Conservation (phyloP, 306 rosid genomes). For the Prunus mongolica region DNA sequence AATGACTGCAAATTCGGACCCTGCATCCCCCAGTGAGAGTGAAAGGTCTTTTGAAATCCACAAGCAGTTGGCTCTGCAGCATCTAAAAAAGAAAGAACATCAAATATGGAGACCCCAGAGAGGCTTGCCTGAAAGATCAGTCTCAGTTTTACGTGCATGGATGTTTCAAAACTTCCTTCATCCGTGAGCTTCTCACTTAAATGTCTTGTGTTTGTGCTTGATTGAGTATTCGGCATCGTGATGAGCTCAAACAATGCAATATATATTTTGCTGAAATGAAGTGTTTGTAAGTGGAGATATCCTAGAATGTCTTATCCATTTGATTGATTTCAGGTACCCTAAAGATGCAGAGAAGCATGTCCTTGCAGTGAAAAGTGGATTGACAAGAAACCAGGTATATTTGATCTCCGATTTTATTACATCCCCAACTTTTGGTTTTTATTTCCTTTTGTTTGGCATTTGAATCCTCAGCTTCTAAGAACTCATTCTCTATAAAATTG, state of each 20-base stretch:
- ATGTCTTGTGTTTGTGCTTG: not conserved
- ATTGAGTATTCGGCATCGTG: not conserved
- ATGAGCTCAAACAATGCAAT: not conserved
- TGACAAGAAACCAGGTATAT: slow-evolving; percentile 89
- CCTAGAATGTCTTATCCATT: not conserved
- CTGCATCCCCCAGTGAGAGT: slow-evolving; percentile 40
- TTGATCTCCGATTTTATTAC: not conserved
- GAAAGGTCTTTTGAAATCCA: slow-evolving; percentile 58
- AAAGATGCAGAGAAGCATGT: slow-evolving; percentile 95
- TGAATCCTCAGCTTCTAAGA: not conserved
- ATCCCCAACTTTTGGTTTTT: not conserved
- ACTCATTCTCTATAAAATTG: not conserved
- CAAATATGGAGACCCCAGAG: slow-evolving; percentile 96
- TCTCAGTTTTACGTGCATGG: slow-evolving; percentile 84
- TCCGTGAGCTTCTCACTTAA: slow-evolving; percentile 55
- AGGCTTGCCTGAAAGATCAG: slow-evolving; percentile 94
- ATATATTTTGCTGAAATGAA: not conserved
- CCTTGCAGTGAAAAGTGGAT: slow-evolving; percentile 89
- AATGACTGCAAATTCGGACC: slow-evolving; percentile 39
- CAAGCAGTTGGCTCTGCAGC: slow-evolving; percentile 86
- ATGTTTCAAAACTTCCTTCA: slow-evolving; percentile 97
- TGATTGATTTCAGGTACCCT: slow-evolving; percentile 74
- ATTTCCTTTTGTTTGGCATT: not conserved
- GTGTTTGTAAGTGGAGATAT: not conserved
- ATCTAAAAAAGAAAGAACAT: slow-evolving; percentile 66